Conservation (phyloP, 2,329 filamentous ascomycete genomes). For the Aspergillus sp. region DNA sequence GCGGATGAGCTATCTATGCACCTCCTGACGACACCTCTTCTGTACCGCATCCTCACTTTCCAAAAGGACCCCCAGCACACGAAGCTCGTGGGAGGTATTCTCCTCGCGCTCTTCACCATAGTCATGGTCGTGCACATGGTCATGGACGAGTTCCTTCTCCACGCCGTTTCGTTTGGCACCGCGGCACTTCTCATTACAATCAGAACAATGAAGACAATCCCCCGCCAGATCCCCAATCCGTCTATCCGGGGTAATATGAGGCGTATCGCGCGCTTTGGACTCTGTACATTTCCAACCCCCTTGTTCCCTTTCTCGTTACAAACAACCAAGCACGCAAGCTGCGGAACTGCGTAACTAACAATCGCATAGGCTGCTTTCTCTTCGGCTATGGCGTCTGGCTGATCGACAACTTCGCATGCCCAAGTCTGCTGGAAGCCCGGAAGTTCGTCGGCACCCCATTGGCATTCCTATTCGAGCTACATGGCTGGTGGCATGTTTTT, state of each 20-base stretch:
- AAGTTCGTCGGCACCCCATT: slow-evolving; percentile 35
- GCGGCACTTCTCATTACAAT: slow-evolving; percentile 37
- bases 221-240: slow-evolving; percentile 32
- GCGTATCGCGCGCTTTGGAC: slow-evolving; percentile 23
- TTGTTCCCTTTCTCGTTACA: neutral
- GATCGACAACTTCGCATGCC: slow-evolving; percentile 40
- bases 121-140: slow-evolving; percentile 46
- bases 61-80: slow-evolving; percentile 25
- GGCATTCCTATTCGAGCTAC: slow-evolving; percentile 43
- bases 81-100: slow-evolving; percentile 20
- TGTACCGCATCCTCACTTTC: slow-evolving; percentile 44
- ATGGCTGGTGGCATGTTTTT: slow-evolving; percentile 48
- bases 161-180: slow-evolving; percentile 38
- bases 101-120: slow-evolving; percentile 23
- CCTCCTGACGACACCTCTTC: slow-evolving; percentile 42
- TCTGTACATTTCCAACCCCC: slow-evolving; percentile 18
- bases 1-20: slow-evolving; percentile 47
- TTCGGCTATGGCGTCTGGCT: slow-evolving; percentile 45
- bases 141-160: slow-evolving; percentile 46
- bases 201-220: slow-evolving; percentile 31
- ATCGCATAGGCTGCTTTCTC: slow-evolving; percentile 32
- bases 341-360: neutral
- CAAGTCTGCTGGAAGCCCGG: slow-evolving; percentile 25
- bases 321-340: no score
- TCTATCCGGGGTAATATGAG: slow-evolving; percentile 20